Percentiles rank a stretch among this genome's conserved stretches.
phyloP scores from a whole-genome alignment of 2,329 filamentous ascomycete genomes.

The Knufia petricola region DNA sequence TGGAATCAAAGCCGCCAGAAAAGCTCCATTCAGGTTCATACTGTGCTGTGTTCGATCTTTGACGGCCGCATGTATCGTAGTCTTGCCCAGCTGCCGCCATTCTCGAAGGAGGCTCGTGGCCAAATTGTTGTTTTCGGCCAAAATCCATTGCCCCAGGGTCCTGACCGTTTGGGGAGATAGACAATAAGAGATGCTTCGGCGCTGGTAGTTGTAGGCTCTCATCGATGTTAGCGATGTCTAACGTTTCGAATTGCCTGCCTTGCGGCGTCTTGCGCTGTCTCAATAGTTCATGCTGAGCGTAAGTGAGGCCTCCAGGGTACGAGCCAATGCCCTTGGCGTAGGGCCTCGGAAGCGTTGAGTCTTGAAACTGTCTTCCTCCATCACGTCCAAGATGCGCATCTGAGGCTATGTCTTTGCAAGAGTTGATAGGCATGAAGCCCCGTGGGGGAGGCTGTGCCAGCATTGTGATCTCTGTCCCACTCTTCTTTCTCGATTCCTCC shows the following conservation, averaged over 20 bases:
- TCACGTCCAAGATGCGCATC: background rate
- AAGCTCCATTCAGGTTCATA: constrained; percentile 21
- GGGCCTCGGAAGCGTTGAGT: background rate
- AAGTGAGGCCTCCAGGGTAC: constrained; percentile 15
- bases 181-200: constrained; percentile 72
- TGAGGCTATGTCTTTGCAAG: background rate
- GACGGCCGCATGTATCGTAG: background rate
- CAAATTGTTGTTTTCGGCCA: background rate
- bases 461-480: background rate
- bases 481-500: background rate
- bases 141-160: constrained; percentile 14
- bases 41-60: background rate
- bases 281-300: constrained; percentile 56
- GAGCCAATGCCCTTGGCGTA: constrained; percentile 4
- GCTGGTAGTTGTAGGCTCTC: constrained; percentile 64
- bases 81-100: background rate
- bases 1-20: constrained; percentile 46
- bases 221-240: constrained; percentile 72
- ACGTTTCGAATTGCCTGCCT: constrained; percentile 84
- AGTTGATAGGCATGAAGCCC: background rate
- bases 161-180: constrained; percentile 39
- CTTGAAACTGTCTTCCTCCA: background rate
- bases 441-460: constrained; percentile 3
- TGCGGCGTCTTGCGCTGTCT: constrained; percentile 78
- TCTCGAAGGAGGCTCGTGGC: background rate